A percentile compares a stretch with the other conserved stretches of the same genome.
Conservation (phyloP, 1,284 basidiomycete species). For the Naganishia sp. region DNA sequence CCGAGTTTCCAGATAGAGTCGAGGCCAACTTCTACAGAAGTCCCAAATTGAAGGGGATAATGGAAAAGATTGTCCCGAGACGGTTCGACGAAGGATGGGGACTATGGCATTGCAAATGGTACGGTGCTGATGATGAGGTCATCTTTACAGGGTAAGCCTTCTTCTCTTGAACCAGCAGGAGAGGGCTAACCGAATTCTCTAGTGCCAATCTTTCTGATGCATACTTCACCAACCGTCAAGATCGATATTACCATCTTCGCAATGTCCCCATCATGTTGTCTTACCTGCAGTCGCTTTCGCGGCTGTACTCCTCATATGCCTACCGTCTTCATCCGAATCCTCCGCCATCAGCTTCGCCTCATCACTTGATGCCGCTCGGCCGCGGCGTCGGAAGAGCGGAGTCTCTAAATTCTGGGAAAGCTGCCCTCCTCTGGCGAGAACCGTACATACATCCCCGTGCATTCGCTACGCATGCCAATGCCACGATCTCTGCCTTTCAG, state of each 20-base stretch:
- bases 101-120: slow-evolving; percentile 96
- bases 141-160: slow-evolving; percentile 83
- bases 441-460: slow-evolving; percentile 46
- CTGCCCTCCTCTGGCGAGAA: slow-evolving; percentile 48
- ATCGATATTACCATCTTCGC: slow-evolving; percentile 82
- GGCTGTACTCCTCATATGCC: slow-evolving; percentile 70
- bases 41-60: slow-evolving; percentile 73
- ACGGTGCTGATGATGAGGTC: slow-evolving; percentile 87
- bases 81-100: slow-evolving; percentile 98
- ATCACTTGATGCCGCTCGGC: slow-evolving; percentile 42
- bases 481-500: slow-evolving; percentile 52
- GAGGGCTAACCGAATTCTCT: slow-evolving; percentile 9
- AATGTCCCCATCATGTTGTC: slow-evolving; percentile 67
- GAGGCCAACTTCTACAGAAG: slow-evolving; percentile 80
- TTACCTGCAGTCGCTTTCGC: slow-evolving; percentile 80
- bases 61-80: slow-evolving; percentile 78
- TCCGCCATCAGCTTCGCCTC: slow-evolving; percentile 40
- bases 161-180: background rate
- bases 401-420: slow-evolving; percentile 25
- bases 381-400: slow-evolving; percentile 13
- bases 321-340: slow-evolving; percentile 62
- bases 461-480: slow-evolving; percentile 47
- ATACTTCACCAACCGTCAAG: slow-evolving; percentile 93
- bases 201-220: slow-evolving; percentile 94
- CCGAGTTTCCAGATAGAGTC: slow-evolving; percentile 71